Base-by-base conservation (phyloP, 768 basidiomycete genomes). In the Agrocybe chaxingu region DNA sequence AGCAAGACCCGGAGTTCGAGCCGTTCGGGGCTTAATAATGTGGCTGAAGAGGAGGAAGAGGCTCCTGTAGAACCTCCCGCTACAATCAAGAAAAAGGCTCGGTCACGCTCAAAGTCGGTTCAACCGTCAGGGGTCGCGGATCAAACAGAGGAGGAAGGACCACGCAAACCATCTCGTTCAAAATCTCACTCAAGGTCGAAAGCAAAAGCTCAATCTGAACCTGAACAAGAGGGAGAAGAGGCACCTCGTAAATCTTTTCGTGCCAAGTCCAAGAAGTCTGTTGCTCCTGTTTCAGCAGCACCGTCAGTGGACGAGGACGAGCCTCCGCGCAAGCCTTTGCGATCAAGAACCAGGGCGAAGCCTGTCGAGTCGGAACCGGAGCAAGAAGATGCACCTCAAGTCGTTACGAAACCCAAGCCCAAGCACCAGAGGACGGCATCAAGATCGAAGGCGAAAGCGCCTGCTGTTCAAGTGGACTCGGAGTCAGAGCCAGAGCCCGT, bases 121-220 rank as follows among this genome's bases (percentile, higher is more conserved):
- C 51, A 55, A 46, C 51, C 42, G 43, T 39, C 48, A n/a, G 51
- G 56, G 13, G 50, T 51, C 1, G 48, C 42, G 2, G 55, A 55
- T 35, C 45, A 52, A 24, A 47, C 48, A 5, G 55, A 53, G 11
- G 46, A 47, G 32, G 37, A 45, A 4, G 61, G 55, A 34, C 52
- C 57, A 12, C 57, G 50, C 1, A 66, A 64, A 53, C 48, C 57
- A n/a, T 55, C 58, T 7, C 59, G 59, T 37, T 65, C 60, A 42
- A 63, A 59, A n/a, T 55, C 58, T 7, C 59, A 57, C 39, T 65
- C 60, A 42, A 63, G 59, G 39, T 40, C 60, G 7, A 65, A 63
- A 39, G 65, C 65, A 47, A 45, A 57, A n/a, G 31, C 45, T 2
- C 42, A 56, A 33, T 24, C 24, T 24, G 59, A 62, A 44, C 51